These are phyloP conservation scores for Trichoderma arundinaceum DNA, from an alignment of 2,329 filamentous ascomycete genomes.

Conservation along the genomic window DNA sequence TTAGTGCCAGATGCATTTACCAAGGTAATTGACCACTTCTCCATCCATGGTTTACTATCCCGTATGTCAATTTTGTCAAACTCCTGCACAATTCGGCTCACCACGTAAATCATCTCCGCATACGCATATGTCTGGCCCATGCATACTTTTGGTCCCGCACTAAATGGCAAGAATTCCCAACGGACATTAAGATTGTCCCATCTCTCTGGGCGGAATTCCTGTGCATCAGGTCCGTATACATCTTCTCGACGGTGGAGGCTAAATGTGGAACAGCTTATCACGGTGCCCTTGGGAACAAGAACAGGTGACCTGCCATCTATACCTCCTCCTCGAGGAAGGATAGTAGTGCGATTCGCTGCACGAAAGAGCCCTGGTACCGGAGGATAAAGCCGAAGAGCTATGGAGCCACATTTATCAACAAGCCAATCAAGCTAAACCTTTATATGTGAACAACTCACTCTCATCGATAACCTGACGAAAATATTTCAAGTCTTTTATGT, in stretches of 20 bases:
- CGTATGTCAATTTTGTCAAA: neutral
- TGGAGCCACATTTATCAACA: neutral
- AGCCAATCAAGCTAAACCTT: neutral
- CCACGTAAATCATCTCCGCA: neutral
- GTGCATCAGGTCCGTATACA: neutral
- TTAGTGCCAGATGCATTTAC: constrained; percentile 2
- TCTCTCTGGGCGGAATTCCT: neutral
- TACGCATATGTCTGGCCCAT: constrained; percentile 9
- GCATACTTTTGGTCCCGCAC: neutral
- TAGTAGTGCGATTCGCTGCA: neutral
- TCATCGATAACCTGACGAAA: constrained; percentile 13
- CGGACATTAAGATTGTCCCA: neutral
- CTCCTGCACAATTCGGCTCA: constrained; percentile 1
- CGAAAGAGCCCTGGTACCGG: constrained; percentile 4
- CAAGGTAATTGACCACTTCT: constrained; percentile 3
- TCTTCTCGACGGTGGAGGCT: constrained; percentile 1
- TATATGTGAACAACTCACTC: neutral
- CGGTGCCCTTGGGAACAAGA: constrained; percentile 6
- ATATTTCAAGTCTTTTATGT: constrained; percentile 3
- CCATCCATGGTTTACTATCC: neutral
- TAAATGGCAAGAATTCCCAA: constrained; percentile 12
- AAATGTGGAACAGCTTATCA: constrained; percentile 7
- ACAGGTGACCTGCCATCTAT: neutral
- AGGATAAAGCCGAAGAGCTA: neutral
- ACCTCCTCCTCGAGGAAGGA: neutral